Conservation (phyloP, 441 rosid genomes). For the Raphanus hybrid region DNA sequence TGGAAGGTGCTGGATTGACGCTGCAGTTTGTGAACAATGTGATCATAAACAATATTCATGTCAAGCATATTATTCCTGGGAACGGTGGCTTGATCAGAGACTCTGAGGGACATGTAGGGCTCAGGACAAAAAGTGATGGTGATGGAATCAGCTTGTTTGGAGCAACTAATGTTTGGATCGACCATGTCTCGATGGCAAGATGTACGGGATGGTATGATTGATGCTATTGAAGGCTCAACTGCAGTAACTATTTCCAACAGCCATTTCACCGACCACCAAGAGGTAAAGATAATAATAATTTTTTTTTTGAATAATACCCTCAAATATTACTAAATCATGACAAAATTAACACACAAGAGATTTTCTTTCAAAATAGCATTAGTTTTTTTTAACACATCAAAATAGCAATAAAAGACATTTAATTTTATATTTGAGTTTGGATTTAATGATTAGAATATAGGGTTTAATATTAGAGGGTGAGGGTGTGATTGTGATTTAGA, state of each 20-base stretch:
- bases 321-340: no score
- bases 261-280: constrained; percentile 69
- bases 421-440: no score
- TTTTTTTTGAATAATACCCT: no score
- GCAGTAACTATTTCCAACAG: constrained; percentile 72
- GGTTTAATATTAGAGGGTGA: no score
- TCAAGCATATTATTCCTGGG: constrained; percentile 49
- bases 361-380: no score
- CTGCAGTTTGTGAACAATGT: constrained; percentile 56
- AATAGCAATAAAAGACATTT: no score
- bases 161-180: constrained; percentile 64
- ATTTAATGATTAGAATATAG: no score
- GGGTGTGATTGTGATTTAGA: no score
- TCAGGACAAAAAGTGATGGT: constrained; percentile 62
- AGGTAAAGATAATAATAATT: constrained; percentile 42
- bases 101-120: constrained; percentile 51
- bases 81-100: constrained; percentile 65
- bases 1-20: constrained; percentile 61
- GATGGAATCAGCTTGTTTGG: constrained; percentile 75
- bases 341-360: no score
- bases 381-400: no score
- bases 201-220: constrained; percentile 72
- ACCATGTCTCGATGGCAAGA: constrained; percentile 64
- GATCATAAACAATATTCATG: constrained; percentile 58
- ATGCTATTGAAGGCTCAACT: constrained; percentile 64